A percentile compares a stretch with the other conserved stretches of the same genome.
phyloP scores from a whole-genome alignment of 2,329 filamentous ascomycete species.

The Penicillium expansum region DNA sequence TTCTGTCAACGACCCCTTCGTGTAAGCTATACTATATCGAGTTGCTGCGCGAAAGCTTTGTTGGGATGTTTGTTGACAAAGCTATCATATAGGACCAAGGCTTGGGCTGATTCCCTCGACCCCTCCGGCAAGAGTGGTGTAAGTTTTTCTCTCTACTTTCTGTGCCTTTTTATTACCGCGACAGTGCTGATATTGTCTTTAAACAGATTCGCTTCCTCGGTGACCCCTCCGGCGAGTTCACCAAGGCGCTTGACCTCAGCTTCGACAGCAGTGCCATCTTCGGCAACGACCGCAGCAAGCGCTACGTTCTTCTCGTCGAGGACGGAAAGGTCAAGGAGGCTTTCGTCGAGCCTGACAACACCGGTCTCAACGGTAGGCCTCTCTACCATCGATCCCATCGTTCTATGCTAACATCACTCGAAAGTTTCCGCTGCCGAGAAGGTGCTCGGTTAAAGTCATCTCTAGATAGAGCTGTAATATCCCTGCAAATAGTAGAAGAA shows the following conservation, averaged over 20 bases:
- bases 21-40: conserved; percentile 56
- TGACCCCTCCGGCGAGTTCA: conserved; percentile 76
- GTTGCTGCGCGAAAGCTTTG: background rate
- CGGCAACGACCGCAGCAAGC: conserved; percentile 77
- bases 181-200: background rate
- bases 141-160: conserved; percentile 45
- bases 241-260: conserved; percentile 74
- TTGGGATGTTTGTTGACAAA: conserved; percentile 5
- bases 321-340: conserved; percentile 79
- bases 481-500: conserved; percentile 3
- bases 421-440: conserved; percentile 52
- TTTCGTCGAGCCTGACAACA: conserved; percentile 85
- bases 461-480: background rate
- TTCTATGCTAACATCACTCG: conserved; percentile 13
- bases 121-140: conserved; percentile 72
- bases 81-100: conserved; percentile 68
- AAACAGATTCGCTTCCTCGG: conserved; percentile 80
- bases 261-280: conserved; percentile 81
- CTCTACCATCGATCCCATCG: background rate
- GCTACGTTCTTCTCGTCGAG: conserved; percentile 80
- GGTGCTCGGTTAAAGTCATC: conserved; percentile 41
- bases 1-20: conserved; percentile 90
- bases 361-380: conserved; percentile 68
- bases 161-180: background rate
- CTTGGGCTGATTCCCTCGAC: conserved; percentile 77